phyloP scores from a whole-genome alignment of 805 yeast genomes.

The Cyberlindnera mycetangii region DNA sequence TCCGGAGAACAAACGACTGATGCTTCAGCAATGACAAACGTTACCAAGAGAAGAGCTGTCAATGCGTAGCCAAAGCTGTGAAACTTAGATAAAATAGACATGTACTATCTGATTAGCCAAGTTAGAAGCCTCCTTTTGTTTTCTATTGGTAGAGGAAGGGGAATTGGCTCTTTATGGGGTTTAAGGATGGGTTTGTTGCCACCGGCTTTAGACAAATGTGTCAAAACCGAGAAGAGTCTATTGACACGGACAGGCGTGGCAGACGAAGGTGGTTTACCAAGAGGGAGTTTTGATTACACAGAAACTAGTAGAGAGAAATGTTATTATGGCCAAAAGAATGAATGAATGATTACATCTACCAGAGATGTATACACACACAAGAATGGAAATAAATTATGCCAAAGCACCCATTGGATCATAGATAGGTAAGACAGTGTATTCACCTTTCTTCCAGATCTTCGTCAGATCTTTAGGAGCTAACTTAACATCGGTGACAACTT shows the following conservation, averaged over 20 bases:
- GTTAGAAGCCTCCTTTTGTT: too few species aligned
- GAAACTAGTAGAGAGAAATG: too few species aligned
- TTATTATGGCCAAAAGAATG: too few species aligned
- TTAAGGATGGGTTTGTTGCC: too few species aligned
- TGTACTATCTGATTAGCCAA: background rate
- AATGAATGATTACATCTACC: background rate
- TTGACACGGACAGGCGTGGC: conserved; percentile 1
- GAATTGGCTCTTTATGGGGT: too few species aligned
- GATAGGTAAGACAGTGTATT: conserved; percentile 56
- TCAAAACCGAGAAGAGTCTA: too few species aligned
- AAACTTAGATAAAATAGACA: conserved; percentile 1
- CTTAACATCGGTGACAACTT: conserved; percentile 53
- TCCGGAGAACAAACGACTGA: conserved; percentile 39
- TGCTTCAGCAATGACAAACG: conserved; percentile 10
- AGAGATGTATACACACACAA: background rate
- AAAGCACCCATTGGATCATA: conserved; percentile 75
- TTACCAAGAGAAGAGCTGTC: conserved; percentile 1
- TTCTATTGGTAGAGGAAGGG: too few species aligned
- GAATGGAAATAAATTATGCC: conserved; percentile 1
- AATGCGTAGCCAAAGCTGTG: background rate
- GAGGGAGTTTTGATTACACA: too few species aligned
- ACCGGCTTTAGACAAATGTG: too few species aligned
- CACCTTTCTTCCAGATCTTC: conserved; percentile 38
- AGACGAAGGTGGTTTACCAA: too few species aligned
- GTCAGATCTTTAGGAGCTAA: conserved; percentile 43